Conservation (phyloP, 441 rosid genomes). For the Omphalea diandra region DNA sequence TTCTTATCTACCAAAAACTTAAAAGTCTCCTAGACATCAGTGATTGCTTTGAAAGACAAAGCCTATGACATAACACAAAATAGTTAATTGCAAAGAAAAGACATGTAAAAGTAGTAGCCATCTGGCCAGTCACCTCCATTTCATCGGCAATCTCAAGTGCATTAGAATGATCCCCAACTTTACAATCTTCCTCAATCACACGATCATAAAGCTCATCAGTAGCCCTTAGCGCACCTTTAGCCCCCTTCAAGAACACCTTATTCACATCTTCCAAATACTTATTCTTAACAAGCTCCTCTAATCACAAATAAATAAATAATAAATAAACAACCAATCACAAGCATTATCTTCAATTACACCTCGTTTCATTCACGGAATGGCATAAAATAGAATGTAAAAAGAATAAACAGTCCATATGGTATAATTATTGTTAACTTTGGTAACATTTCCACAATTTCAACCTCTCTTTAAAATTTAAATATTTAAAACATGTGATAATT, state of each 20-base stretch:
- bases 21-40: no score
- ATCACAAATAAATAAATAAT: conserved; percentile 10
- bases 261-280: conserved; percentile 84
- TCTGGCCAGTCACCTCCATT: conserved; percentile 95
- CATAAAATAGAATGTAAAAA: no score
- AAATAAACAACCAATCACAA: no score
- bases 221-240: conserved; percentile 77
- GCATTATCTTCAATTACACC: no score
- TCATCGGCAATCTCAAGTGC: conserved; percentile 91
- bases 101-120: conserved; percentile 71
- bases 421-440: no score
- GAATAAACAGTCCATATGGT: no score
- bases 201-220: conserved; percentile 80
- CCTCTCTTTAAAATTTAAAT: no score
- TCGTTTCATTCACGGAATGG: no score
- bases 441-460: no score
- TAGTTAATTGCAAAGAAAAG: background rate
- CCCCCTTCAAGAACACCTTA: conserved; percentile 84
- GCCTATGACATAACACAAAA: conserved; percentile 1
- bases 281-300: conserved; percentile 80
- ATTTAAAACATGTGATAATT: no score
- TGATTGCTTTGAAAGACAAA: conserved; percentile 1
- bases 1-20: background rate
- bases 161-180: conserved; percentile 93
- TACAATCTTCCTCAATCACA: conserved; percentile 87